Evolutionary conservation across 257 asterid species (phyloP), one percentile per base, ranked within the genome.

Genomic region (Solanum arcanum): DNA sequence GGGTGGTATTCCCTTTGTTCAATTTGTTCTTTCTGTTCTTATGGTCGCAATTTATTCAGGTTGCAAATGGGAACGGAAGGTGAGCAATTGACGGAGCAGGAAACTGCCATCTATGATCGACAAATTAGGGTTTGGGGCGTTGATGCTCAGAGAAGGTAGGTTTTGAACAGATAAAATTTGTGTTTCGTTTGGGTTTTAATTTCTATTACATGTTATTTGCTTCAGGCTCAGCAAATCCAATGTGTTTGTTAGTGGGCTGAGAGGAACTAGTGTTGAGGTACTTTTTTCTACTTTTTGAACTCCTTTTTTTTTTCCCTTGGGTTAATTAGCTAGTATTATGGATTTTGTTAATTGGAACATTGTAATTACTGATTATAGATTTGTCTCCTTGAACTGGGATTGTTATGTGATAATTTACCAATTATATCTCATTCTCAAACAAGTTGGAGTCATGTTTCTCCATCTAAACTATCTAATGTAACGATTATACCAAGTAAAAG

Each of bases 121-220:
- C 99, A 97, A 92, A 97, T 97, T 90, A 96, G 99, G 85, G 99
- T 97, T 81, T 97, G 99, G 99, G 99, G 99, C 0, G 99, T 98
- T 80, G 99, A 96, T 91, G 99, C 99, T 89, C 99, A 96, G 44
- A 90, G 99, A 88, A 94, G 99, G 99, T 97, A 74, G n/a, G 62
- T 52, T 42, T 62, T 47, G 18, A 13, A 42, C 31, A 15, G 16
- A 7, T 35, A 85, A 85, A 23, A 35, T 10, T 25, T 56, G 60
- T 72, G 15, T 89, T 49, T n/a, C 35, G 31, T 31, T 81, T 46
- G 33, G 56, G n/a, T 42, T 81, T 81, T 12, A 81, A 81, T 80
- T 14, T 60, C 11, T 33, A 35, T 52, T 72, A 33, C 3, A 2
- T 29, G 46, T 60, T 56, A 20, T 59, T 56, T 83, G 11, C 82